Base-by-base conservation (phyloP, 202 grass and related monocot species). In the Zizania palustris region DNA sequence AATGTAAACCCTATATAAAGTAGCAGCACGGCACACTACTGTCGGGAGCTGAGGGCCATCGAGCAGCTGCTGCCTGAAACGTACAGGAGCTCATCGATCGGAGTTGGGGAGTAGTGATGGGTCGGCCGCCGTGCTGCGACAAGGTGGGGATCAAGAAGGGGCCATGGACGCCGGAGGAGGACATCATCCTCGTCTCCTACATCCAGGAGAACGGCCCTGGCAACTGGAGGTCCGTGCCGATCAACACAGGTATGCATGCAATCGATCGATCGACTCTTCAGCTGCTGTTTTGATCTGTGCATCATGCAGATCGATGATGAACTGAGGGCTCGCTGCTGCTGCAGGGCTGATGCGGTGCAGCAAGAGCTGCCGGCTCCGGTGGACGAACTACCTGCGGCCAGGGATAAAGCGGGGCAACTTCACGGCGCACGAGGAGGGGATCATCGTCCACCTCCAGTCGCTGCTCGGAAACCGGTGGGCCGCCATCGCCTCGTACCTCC, bases 161-260 rank as follows among this genome's bases (percentile, higher is more conserved):
- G 6, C 93, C 93, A 35, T 97, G 93, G 93, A 97, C 93, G 36
- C 93, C 93, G 15, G 93, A 97, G 82, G 93, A 97, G 82, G 93
- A 97, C 76, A 85, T 93, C 66, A 85, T 97, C 82, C 81, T 97
- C 50, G 83, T 97, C 8, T 93, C 90, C 67, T 91, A 97, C 82
- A 73, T 97, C 75, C 93, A 97, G 83, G 90, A 93, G 77, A 81
- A 93, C 72, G 93, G 93, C 10, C 85, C 93, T 10, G 93, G 93
- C 45, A 93, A 93, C 82, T 97, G 93, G 93, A 84, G 85, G 78
- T 81, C 90, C 8, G 93, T 97, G 39, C 88, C 93, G 65, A 80
- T 81, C 76, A 87, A 80, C 76, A 89, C 93, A 3, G 51, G 51
- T 55, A 55, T 7, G 7, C 19, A 55, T 28, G 28, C 28, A 28